Evolutionary conservation across 495 filamentous ascomycete genomes (phyloP).

Genomic region (Trichoderma reesei): DNA sequence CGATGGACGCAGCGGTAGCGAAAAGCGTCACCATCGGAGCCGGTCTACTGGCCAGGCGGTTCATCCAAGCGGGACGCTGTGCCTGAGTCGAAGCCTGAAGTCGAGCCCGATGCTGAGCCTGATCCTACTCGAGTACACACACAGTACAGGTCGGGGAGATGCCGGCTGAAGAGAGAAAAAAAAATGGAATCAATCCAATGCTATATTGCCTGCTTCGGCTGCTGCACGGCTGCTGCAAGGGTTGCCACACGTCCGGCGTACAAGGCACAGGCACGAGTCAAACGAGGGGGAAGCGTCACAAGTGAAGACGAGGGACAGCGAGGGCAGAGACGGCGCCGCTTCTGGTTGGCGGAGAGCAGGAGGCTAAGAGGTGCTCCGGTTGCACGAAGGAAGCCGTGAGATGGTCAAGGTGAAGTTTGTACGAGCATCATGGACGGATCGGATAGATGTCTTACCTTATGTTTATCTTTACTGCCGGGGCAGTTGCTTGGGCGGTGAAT

Average conservation of each 20-base stretch:
- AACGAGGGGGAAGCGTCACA: not conserved
- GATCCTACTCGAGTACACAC: too few species aligned
- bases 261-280: not conserved
- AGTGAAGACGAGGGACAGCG: not conserved
- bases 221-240: not conserved
- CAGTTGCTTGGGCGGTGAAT: constrained; percentile 1
- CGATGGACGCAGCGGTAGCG: not conserved
- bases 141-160: too few species aligned
- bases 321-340: not conserved
- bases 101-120: too few species aligned
- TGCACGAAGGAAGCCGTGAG: not conserved
- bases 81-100: not conserved
- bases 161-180: not conserved
- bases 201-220: not conserved
- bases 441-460: not conserved
- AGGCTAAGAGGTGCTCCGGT: not conserved
- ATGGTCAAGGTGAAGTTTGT: too few species aligned
- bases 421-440: too few species aligned
- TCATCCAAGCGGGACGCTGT: constrained; percentile 6
- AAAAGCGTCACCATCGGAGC: constrained; percentile 1
- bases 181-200: too few species aligned
- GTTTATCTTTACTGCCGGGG: not conserved
- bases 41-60: constrained; percentile 1
- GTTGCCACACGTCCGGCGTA: not conserved
- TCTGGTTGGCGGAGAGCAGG: too few species aligned